Evolutionary conservation across 108 stramenopile species (phyloP).

Genomic region (Discostella pseudostelligera): DNA sequence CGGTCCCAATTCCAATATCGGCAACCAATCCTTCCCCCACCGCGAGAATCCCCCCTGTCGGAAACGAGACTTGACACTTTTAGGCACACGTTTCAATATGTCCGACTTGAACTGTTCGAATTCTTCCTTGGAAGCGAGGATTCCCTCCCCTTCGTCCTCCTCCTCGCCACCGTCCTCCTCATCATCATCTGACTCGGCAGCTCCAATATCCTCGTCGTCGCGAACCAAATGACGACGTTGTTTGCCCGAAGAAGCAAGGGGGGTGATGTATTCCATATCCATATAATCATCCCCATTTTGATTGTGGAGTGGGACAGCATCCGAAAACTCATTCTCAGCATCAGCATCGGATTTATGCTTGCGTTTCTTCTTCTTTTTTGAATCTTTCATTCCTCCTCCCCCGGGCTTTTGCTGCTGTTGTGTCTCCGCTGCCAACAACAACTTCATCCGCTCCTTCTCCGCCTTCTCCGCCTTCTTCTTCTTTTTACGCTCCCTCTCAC

Average conservation of each 20-base stretch:
- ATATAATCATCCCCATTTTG: constrained; percentile 5
- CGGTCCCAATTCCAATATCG: constrained; percentile 64
- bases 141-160: not conserved
- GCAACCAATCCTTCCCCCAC: constrained; percentile 64
- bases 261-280: not conserved
- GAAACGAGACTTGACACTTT: constrained; percentile 52
- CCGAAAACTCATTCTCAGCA: not conserved
- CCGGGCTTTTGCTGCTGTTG: constrained; percentile 30
- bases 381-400: constrained; percentile 2
- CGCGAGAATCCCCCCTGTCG: constrained; percentile 67
- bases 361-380: constrained; percentile 17
- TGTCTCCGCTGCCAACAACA: constrained; percentile 9
- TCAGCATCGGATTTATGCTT: constrained; percentile 17
- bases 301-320: constrained; percentile 12
- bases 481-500: constrained; percentile 20
- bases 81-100: constrained; percentile 49
- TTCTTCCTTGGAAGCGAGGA: constrained; percentile 38
- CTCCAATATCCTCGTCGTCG: constrained; percentile 7
- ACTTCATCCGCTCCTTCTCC: constrained; percentile 12
- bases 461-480: constrained; percentile 22
- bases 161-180: not conserved
- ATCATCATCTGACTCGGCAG: constrained; percentile 1
- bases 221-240: not conserved
- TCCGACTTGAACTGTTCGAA: constrained; percentile 45
- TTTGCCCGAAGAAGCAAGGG: constrained; percentile 15